These are phyloP conservation scores for Irpex sp. DNA, from an alignment of 1,284 basidiomycete species.

Conservation along the genomic window DNA sequence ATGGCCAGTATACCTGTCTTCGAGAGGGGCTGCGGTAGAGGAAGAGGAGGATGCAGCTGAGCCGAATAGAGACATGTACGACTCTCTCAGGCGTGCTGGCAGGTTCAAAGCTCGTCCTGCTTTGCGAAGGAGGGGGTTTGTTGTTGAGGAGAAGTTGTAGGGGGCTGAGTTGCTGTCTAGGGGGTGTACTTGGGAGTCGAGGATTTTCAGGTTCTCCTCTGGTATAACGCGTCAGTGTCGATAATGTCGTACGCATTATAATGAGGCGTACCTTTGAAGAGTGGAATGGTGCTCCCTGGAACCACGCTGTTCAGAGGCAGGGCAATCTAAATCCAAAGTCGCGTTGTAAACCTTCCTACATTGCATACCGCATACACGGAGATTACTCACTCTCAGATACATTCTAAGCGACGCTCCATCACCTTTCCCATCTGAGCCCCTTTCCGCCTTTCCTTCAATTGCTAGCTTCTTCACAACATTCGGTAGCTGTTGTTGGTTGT, in stretches of 20 bases:
- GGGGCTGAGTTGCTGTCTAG: slow-evolving; percentile 65
- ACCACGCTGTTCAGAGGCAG: slow-evolving; percentile 59
- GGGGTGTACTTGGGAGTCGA: slow-evolving; percentile 70
- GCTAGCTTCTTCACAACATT: slow-evolving; percentile 72
- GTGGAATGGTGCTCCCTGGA: slow-evolving; percentile 61
- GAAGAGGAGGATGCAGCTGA: slow-evolving; percentile 32
- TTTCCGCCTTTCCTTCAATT: slow-evolving; percentile 69
- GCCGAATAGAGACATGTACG: slow-evolving; percentile 55
- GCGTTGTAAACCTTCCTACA: background rate
- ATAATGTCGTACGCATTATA: background rate
- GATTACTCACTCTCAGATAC: slow-evolving; percentile 62
- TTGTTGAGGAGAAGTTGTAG: slow-evolving; percentile 65
- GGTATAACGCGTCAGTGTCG: background rate
- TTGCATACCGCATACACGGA: background rate
- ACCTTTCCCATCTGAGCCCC: slow-evolving; percentile 54
- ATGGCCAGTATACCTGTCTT: slow-evolving; percentile 66
- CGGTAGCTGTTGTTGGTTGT: slow-evolving; percentile 39
- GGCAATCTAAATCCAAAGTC: slow-evolving; percentile 44
- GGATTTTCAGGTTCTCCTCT: slow-evolving; percentile 77
- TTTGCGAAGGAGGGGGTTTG: slow-evolving; percentile 61
- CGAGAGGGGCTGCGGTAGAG: slow-evolving; percentile 35
- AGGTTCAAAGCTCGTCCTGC: slow-evolving; percentile 67
- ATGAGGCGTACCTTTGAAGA: slow-evolving; percentile 60
- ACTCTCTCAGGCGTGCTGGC: slow-evolving; percentile 52
- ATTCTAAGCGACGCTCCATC: slow-evolving; percentile 67